phyloP scores from a whole-genome alignment of 2,329 filamentous ascomycete species.

The Beauveria brongniartii region DNA sequence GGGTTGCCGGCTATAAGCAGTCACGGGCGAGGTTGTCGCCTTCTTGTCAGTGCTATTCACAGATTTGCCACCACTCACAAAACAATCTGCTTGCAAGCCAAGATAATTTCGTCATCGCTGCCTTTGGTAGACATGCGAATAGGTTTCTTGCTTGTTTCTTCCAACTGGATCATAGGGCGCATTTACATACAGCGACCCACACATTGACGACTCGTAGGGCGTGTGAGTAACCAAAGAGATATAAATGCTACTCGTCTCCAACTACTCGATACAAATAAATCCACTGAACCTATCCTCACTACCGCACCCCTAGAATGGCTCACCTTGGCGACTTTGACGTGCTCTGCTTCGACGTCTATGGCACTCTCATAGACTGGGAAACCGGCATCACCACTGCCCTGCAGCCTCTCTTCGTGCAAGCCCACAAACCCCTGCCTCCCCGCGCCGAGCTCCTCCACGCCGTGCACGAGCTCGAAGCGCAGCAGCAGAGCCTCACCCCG shows the following conservation, averaged over 20 bases:
- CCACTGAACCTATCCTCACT: neutral
- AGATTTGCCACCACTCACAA: too few species aligned
- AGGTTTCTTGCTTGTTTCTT: too few species aligned
- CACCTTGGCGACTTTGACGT: slow-evolving; percentile 22
- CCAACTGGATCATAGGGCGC: neutral
- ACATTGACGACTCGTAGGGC: neutral
- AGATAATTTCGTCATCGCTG: too few species aligned
- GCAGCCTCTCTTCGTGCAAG: slow-evolving; percentile 34
- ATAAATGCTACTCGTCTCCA: neutral
- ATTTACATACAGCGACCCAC: neutral
- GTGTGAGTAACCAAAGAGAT: neutral
- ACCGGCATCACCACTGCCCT: slow-evolving; percentile 51
- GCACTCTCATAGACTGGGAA: slow-evolving; percentile 76
- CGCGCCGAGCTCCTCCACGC: slow-evolving; percentile 33
- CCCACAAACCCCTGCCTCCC: slow-evolving; percentile 20
- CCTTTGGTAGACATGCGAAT: too few species aligned
- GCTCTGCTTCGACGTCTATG: slow-evolving; percentile 72
- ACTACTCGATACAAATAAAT: neutral
- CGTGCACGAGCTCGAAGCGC: slow-evolving; percentile 35
- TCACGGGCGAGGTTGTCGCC: too few species aligned
- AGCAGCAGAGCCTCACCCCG: slow-evolving; percentile 48
- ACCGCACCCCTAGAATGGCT: neutral
- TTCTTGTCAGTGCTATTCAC: too few species aligned
- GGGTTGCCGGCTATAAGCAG: too few species aligned
- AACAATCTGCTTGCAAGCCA: too few species aligned